phyloP scores from a whole-genome alignment of 345 rosid genomes.

The Lenwebbia sp. region DNA sequence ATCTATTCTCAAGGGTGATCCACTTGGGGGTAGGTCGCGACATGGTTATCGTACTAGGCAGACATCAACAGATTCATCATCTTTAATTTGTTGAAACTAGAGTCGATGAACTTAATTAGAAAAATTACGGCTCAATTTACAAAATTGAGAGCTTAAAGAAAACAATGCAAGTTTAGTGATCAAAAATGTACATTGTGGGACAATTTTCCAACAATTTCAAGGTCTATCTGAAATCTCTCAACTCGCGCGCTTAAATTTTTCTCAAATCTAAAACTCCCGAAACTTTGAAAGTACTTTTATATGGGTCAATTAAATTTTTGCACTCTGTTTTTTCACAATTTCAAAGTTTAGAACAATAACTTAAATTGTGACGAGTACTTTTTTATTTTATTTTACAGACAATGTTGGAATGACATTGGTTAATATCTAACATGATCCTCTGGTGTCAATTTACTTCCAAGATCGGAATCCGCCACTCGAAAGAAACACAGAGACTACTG shows the following conservation, averaged over 20 bases:
- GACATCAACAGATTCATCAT: background rate
- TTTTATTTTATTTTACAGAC: too few relatives aligned
- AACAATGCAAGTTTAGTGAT: background rate
- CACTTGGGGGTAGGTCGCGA: too few relatives aligned
- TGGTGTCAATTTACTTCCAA: too few relatives aligned
- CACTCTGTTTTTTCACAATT: background rate
- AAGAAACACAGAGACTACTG: background rate
- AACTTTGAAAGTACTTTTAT: background rate
- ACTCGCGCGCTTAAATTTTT: fast-evolving
- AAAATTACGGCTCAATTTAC: background rate
- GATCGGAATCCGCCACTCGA: background rate
- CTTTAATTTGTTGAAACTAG: fast-evolving
- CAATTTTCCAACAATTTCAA: too few relatives aligned
- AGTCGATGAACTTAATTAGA: background rate
- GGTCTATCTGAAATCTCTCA: fast-evolving
- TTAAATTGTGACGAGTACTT: background rate
- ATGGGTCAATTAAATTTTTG: too few relatives aligned
- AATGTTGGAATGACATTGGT: too few relatives aligned
- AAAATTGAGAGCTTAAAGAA: background rate
- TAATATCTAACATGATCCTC: too few relatives aligned
- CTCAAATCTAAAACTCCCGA: background rate
- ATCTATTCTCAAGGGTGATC: too few relatives aligned
- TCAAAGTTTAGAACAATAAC: fast-evolving
- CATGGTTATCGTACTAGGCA: background rate
- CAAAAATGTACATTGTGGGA: fast-evolving